A percentile compares a stretch with the other conserved stretches of the same genome.
phyloP scores from a whole-genome alignment of 2,329 filamentous ascomycete species.

The Stagonosporopsis vannaccii region DNA sequence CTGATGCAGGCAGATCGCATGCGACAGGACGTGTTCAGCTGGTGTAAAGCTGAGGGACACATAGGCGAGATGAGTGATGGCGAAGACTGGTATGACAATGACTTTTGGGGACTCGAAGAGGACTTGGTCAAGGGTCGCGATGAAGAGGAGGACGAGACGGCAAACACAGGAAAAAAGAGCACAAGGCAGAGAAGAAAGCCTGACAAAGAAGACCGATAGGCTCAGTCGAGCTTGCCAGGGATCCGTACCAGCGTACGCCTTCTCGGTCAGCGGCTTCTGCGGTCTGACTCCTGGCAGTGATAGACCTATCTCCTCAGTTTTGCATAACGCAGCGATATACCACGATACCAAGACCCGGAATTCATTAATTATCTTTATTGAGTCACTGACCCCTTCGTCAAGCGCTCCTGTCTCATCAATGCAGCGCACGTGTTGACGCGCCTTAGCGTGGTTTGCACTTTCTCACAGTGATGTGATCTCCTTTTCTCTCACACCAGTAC shows the following conservation, averaged over 20 bases:
- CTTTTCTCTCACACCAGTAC: conserved; percentile 1
- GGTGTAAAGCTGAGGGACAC: conserved; percentile 81
- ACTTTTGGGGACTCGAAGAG: conserved; percentile 77
- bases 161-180: conserved; percentile 56
- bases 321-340: conserved; percentile 34
- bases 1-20: conserved; percentile 76
- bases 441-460: conserved; percentile 10
- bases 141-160: conserved; percentile 75
- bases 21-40: conserved; percentile 73
- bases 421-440: conserved; percentile 19
- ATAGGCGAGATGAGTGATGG: conserved; percentile 82
- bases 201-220: conserved; percentile 48
- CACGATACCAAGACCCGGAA: conserved; percentile 22
- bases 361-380: conserved; percentile 4
- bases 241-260: background rate
- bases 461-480: background rate
- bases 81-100: conserved; percentile 87
- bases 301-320: conserved; percentile 5
- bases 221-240: background rate
- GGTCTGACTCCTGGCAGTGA: background rate
- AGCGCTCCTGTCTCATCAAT: conserved; percentile 24
- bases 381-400: background rate
- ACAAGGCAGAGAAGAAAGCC: conserved; percentile 52
- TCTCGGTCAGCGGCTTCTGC: background rate
- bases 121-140: conserved; percentile 83